Evolutionary conservation across 768 basidiomycete species (phyloP), one percentile per base, ranked within the genome.

Genomic region (Lyophyllum semitale): DNA sequence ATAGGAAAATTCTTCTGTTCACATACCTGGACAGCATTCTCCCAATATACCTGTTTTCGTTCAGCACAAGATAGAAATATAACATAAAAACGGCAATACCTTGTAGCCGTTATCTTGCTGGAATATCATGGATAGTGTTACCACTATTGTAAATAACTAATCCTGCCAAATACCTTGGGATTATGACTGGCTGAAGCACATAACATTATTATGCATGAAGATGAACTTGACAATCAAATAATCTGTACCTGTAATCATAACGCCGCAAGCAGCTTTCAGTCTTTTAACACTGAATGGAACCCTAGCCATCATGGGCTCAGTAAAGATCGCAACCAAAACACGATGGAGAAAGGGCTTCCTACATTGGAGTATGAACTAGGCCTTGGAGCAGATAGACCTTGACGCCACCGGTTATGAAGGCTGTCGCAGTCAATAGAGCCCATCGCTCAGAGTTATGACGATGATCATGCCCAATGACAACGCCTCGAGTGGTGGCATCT

Each of bases 171-270:
- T 62, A 87, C 89, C 83, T 92, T 93, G 0, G 93, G 93, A 66
- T 95, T 95, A 64, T 95, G 93, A 57, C 88, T 90, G 2, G 92
- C 91, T 87, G 35, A n/a, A 27, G 44, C 2, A 22, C 32, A 42
- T 48, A 41, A 48, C 48, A 17, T 41, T 48, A 12, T 30, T 37
- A 29, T 17, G 17, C 47, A 41, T 47, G 54, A 43, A 41, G 15
- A 55, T 50, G 15, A 5, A 30, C 33, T n/a, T 33, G 27, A 33
- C 4, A n/a, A 29, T 62, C 44, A 41, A 49, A 73, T n/a, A n/a
- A n/a, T n/a, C n/a, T n/a, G 38, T 45, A 86, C 89, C 91, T 59
- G 93, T 95, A 47, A 95, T 89, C 93, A 95, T 95, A 2, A 95
- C 84, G 18, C 93, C 93, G 56, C 88, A 88, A 1, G 88, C 86